These are phyloP conservation scores for Bryoerythrophyllum caledonicum DNA, from an alignment of 225 moss, liverwort and hornwort species.

Conservation along the genomic window DNA sequence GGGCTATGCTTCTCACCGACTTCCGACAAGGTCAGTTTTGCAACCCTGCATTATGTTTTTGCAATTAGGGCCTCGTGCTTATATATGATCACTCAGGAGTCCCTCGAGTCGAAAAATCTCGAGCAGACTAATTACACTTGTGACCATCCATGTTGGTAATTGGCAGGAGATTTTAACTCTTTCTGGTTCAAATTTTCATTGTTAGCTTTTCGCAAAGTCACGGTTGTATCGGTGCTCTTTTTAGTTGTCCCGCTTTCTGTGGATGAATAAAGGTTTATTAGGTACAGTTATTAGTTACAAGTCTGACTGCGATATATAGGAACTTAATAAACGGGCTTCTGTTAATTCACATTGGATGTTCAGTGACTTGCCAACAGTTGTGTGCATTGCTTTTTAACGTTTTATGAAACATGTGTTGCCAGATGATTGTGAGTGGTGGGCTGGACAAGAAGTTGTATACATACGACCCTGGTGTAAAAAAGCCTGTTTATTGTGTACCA, in stretches of 20 bases:
- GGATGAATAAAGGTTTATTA: not conserved
- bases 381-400: constrained; percentile 22
- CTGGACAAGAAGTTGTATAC: constrained; percentile 98
- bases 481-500: constrained; percentile 91
- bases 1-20: constrained; percentile 99
- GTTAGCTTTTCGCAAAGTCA: not conserved
- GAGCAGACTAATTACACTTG: not conserved
- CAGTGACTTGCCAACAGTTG: not conserved
- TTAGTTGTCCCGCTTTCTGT: constrained; percentile 2
- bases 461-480: constrained; percentile 86
- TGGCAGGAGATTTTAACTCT: not conserved
- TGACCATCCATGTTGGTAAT: not conserved
- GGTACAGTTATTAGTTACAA: not conserved
- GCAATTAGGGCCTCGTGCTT: constrained; percentile 15
- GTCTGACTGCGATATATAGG: not conserved
- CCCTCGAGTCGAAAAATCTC: not conserved
- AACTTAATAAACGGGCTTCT: not conserved
- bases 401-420: constrained; percentile 32
- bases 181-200: not conserved
- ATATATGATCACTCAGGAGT: not conserved
- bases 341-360: not conserved
- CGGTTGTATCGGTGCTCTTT: not conserved
- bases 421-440: constrained; percentile 97
- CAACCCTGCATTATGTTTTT: constrained; percentile 7
- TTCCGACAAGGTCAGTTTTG: constrained; percentile 80